Conservation (phyloP, 2,329 filamentous ascomycete genomes). For the Fusarium pseudograminearum region DNA sequence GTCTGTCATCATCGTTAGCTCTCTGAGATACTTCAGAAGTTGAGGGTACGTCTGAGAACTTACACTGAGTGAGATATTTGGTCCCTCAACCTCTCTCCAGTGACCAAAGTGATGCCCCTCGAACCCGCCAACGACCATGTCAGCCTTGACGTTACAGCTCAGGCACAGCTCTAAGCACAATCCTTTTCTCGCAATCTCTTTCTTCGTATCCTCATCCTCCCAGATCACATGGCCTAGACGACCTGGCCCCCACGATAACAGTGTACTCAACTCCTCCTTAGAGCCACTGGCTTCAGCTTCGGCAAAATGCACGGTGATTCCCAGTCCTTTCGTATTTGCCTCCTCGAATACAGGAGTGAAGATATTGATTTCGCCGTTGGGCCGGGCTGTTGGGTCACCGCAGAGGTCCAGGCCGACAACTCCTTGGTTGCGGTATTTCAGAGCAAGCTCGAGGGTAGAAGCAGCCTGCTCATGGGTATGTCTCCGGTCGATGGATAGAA, state of each 20-base stretch:
- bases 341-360: constrained; percentile 70
- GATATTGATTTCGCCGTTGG: constrained; percentile 68
- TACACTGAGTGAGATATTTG: constrained; percentile 76
- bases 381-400: constrained; percentile 71
- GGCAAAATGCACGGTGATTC: constrained; percentile 82
- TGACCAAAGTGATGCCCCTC: constrained; percentile 81
- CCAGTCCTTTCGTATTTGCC: constrained; percentile 67
- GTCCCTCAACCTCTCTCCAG: constrained; percentile 71
- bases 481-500: constrained; percentile 80
- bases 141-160: constrained; percentile 83
- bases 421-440: constrained; percentile 62
- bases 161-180: constrained; percentile 82
- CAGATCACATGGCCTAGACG: constrained; percentile 84
- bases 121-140: constrained; percentile 75
- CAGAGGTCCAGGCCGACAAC: constrained; percentile 84
- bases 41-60: constrained; percentile 52
- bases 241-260: constrained; percentile 75
- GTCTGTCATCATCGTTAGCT: constrained; percentile 64
- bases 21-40: not conserved
- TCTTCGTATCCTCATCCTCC: constrained; percentile 70
- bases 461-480: constrained; percentile 68
- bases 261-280: constrained; percentile 69
- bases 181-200: constrained; percentile 62
- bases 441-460: constrained; percentile 73
- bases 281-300: constrained; percentile 71